These are phyloP conservation scores for Ganoderma boninense DNA, from an alignment of 1,284 basidiomycete genomes.

Conservation along the genomic window DNA sequence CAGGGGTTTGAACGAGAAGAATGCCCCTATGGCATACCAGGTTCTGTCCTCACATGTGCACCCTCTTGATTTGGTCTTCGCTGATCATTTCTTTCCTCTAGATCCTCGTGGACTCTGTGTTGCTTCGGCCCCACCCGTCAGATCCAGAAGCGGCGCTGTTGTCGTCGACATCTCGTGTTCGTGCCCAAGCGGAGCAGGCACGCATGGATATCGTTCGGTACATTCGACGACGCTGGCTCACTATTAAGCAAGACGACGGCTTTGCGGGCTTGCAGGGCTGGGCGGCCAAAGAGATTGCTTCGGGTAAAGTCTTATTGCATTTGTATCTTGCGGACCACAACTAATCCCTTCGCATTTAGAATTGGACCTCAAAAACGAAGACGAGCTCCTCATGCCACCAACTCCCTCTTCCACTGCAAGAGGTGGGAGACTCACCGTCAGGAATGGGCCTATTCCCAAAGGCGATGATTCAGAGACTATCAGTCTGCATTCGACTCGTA, in stretches of 20 bases:
- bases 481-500: conserved; percentile 62
- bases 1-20: conserved; percentile 64
- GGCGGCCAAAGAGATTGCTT: conserved; percentile 88
- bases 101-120: conserved; percentile 78
- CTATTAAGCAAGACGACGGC: conserved; percentile 80
- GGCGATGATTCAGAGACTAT: conserved; percentile 51
- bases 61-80: not conserved
- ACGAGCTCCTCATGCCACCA: conserved; percentile 66
- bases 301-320: conserved; percentile 61
- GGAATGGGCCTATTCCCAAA: conserved; percentile 28
- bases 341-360: conserved; percentile 53
- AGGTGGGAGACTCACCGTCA: conserved; percentile 29
- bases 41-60: conserved; percentile 46
- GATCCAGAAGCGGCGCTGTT: conserved; percentile 69
- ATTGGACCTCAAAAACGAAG: conserved; percentile 73
- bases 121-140: conserved; percentile 72
- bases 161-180: conserved; percentile 68
- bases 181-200: conserved; percentile 76
- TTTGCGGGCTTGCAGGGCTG: conserved; percentile 86
- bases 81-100: too few species aligned
- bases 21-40: conserved; percentile 79
- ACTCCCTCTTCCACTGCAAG: conserved; percentile 33
- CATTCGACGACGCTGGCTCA: conserved; percentile 76
- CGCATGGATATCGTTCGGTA: conserved; percentile 74
- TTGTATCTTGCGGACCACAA: conserved; percentile 7